These are phyloP conservation scores for Rhizoclosmatium sp. DNA, from an alignment of 192 early-diverging fungal genomes.

Conservation along the genomic window DNA sequence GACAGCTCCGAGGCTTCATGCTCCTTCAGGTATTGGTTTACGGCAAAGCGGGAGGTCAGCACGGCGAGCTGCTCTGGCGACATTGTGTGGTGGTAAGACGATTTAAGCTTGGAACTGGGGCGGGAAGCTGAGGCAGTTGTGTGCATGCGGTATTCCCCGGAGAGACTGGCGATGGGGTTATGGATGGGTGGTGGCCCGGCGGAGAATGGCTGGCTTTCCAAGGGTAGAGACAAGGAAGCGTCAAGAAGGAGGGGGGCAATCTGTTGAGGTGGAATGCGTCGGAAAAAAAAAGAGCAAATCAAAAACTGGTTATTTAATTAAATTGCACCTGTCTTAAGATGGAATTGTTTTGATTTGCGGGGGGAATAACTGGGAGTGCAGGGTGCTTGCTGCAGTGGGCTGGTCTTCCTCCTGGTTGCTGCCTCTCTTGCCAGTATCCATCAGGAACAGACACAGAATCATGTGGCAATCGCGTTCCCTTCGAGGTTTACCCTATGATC, in stretches of 20 bases:
- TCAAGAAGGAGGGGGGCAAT: too few relatives aligned
- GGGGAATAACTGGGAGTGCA: neutral
- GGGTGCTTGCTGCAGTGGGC: too few relatives aligned
- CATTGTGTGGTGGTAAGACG: neutral
- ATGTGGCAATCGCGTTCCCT: too few relatives aligned
- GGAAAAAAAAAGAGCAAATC: neutral
- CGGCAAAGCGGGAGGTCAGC: neutral
- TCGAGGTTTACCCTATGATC: too few relatives aligned
- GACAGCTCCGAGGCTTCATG: constrained; percentile 11
- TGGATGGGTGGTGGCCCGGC: constrained; percentile 31
- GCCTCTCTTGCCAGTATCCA: too few relatives aligned
- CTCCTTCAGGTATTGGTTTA: constrained; percentile 19
- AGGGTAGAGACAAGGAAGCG: neutral
- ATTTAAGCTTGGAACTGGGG: neutral
- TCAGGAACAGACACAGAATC: too few relatives aligned
- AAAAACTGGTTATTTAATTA: neutral
- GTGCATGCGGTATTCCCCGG: neutral
- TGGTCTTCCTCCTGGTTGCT: too few relatives aligned
- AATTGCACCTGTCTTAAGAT: neutral
- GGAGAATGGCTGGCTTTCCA: constrained; percentile 64
- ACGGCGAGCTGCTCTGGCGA: neutral
- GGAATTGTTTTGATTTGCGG: neutral
- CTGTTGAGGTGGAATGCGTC: too few relatives aligned
- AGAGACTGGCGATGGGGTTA: neutral
- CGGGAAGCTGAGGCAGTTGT: neutral